These are phyloP conservation scores for Suillus lakei DNA, from an alignment of 768 basidiomycete genomes.

Conservation along the genomic window DNA sequence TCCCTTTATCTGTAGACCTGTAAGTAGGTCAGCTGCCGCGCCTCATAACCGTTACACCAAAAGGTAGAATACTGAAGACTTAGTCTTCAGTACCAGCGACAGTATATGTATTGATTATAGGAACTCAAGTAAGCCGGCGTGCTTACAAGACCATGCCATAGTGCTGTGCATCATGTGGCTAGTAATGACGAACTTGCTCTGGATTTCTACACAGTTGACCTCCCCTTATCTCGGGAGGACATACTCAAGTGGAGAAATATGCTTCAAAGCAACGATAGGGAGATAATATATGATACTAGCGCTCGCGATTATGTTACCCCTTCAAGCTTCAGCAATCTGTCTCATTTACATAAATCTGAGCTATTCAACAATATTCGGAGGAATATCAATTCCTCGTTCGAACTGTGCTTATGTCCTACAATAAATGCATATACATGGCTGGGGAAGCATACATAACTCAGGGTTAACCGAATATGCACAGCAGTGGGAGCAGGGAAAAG, in stretches of 20 bases:
- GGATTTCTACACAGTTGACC: conserved; percentile 52
- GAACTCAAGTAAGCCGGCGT: no score
- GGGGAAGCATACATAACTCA: background rate
- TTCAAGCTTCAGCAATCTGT: background rate
- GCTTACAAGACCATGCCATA: conserved; percentile 60
- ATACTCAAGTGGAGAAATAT: conserved; percentile 61
- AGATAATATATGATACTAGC: background rate
- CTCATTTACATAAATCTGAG: no score
- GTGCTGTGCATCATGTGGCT: conserved; percentile 54
- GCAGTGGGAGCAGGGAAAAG: background rate
- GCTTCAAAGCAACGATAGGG: conserved; percentile 39
- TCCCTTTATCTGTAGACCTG: conserved; percentile 34
- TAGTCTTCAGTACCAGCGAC: no score
- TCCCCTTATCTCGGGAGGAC: conserved; percentile 56
- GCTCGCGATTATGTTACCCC: background rate
- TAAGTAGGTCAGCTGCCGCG: no score
- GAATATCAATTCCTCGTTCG: no score
- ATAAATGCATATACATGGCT: background rate
- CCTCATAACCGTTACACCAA: no score
- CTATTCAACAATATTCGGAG: no score
- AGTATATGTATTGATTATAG: no score
- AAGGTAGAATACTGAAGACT: no score
- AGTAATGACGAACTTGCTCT: conserved; percentile 26
- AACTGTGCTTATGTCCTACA: no score
- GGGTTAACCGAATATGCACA: background rate